Evolutionary conservation across 345 rosid genomes (phyloP), one percentile per base, ranked within the genome.

Genomic region (Salix suchowensis): DNA sequence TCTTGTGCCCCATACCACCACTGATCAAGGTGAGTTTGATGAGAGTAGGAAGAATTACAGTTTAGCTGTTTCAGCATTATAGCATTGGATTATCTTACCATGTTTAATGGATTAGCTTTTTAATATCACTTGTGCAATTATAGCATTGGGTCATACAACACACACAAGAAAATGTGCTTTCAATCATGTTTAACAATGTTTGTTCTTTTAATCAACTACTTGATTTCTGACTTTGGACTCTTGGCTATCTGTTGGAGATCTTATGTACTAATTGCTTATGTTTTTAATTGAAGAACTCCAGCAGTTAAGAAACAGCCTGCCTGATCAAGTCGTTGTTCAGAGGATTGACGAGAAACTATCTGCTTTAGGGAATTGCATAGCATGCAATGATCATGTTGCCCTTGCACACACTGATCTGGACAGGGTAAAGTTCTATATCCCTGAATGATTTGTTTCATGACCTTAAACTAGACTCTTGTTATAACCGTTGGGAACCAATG

Each of bases 321-420:
- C 99, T 28, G 98, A 94, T 82, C 78, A 74, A 86, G 97, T 96
- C 58, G 95, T 92, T 58, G 97, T 96, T 74, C 98, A 89, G 85
- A 86, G 99, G 48, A 85, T 92, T n/a, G 98, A 94, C 7, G 98
- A 94, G 86, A 95, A 81, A 60, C 85, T 96, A 40, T 92, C 99
- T 81, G 98, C 99, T 24, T 87, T 96, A 65, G 98, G 99, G 24
- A 96, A 96, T 65, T 91, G 98, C 80, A 88, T 96, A 78, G 95
- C 97, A 44, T 96, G 98, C 89, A 94, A 96, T 84, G 97, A 96
- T 74, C 93, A 93, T 82, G 99, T 92, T 66, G 99, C 98, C 68
- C 90, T 94, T 80, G 88, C 96, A 9, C 99, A 96, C 85, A 91
- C 97, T 12, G 98, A 96, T 81, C 93, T 93, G 67, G 97, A 92